These are phyloP conservation scores for Boletus rex-veris DNA, from an alignment of 768 basidiomycete species.

Conservation along the genomic window DNA sequence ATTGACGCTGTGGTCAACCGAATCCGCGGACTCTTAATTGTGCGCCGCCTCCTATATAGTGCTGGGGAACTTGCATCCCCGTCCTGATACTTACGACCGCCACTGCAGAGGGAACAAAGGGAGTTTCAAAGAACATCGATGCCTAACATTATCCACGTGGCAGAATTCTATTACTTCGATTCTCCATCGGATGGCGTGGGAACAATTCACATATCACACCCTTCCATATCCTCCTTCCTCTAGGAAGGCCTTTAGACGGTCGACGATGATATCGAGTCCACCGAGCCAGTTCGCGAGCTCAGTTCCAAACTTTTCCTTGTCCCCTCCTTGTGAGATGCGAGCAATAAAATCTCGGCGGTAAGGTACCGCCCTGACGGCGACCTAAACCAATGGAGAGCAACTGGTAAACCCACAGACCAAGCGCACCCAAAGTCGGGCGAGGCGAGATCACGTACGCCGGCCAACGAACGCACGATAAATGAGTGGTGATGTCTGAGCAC, in stretches of 20 bases:
- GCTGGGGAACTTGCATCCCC: neutral
- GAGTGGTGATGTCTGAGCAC: constrained; percentile 65
- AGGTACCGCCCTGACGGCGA: constrained; percentile 62
- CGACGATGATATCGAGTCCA: constrained; percentile 55
- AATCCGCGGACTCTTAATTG: constrained; percentile 19
- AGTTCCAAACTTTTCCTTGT: constrained; percentile 53
- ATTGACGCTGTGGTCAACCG: constrained; percentile 2
- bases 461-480: constrained; percentile 58
- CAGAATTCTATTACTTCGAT: constrained; percentile 22
- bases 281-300: constrained; percentile 62
- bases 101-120: constrained; percentile 1
- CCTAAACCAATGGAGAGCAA: constrained; percentile 29
- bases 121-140: neutral
- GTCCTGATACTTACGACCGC: neutral
- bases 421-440: no score
- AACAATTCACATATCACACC: constrained; percentile 34
- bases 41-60: constrained; percentile 10
- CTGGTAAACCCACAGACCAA: neutral
- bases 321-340: constrained; percentile 59
- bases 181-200: constrained; percentile 14
- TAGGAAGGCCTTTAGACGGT: constrained; percentile 51
- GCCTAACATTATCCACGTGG: constrained; percentile 6
- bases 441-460: constrained; percentile 24
- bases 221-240: constrained; percentile 56
- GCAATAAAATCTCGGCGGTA: constrained; percentile 61